Percentiles rank a stretch among this genome's conserved stretches.
Evolutionary conservation across 495 filamentous ascomycete species (phyloP).

Genomic region (Hypoxylon crocopeplum): DNA sequence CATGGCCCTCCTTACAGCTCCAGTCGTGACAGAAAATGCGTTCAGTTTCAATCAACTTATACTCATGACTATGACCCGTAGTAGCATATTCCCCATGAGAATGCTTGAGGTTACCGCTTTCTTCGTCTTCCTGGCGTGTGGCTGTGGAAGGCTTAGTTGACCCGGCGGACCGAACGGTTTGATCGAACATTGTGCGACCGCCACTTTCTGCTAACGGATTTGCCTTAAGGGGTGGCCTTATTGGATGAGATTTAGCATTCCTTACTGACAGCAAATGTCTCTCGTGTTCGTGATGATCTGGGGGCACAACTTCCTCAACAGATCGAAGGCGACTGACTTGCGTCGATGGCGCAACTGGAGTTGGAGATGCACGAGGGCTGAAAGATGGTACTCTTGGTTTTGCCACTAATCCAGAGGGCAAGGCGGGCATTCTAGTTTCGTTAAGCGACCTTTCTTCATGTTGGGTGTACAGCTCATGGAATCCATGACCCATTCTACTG

Average conservation of each 20-base stretch:
- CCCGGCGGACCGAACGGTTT: neutral
- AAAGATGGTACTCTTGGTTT: neutral
- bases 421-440: neutral
- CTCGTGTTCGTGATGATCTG: neutral
- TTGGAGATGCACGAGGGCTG: neutral
- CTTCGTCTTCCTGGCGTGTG: neutral
- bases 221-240: neutral
- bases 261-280: neutral
- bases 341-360: neutral
- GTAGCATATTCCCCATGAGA: neutral
- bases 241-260: neutral
- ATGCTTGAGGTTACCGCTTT: neutral
- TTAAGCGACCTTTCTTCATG: neutral
- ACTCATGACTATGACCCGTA: neutral
- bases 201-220: neutral
- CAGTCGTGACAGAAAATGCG: neutral
- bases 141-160: neutral
- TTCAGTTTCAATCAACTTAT: neutral
- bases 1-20: neutral
- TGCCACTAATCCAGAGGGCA: neutral
- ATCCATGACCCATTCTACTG: neutral
- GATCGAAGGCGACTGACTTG: neutral
- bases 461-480: neutral
- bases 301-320: neutral
- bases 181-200: neutral